A percentile compares a stretch with the other conserved stretches of the same genome.
Conservation (phyloP, 352 stramenopile species). For the Globisporangium irregulare region DNA sequence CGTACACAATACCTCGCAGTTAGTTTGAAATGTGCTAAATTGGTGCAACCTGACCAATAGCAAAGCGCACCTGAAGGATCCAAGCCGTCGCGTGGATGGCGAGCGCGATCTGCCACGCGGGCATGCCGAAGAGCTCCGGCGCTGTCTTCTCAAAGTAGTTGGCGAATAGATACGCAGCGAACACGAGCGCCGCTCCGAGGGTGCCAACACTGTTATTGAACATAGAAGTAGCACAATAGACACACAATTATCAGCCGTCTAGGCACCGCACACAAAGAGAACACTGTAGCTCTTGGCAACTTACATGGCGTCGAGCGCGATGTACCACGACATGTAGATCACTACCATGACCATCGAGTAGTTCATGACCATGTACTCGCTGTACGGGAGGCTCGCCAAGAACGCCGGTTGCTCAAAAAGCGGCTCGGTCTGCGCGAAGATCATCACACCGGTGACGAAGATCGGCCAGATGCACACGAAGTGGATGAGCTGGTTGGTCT, state of each 20-base stretch:
- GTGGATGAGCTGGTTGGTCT: conserved; percentile 60
- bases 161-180: conserved; percentile 29
- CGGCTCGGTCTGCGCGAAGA: conserved; percentile 33
- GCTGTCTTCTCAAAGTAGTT: conserved; percentile 27
- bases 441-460: conserved; percentile 41
- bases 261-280: too few relatives aligned
- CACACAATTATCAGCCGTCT: too few relatives aligned
- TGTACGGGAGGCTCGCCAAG: conserved; percentile 20
- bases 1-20: neutral
- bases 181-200: conserved; percentile 31
- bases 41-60: too few relatives aligned
- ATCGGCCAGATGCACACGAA: conserved; percentile 66
- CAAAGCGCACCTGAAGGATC: conserved; percentile 36
- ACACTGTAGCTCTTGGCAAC: conserved; percentile 1
- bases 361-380: conserved; percentile 46
- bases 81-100: conserved; percentile 37
- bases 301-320: conserved; percentile 35
- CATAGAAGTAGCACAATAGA: too few relatives aligned
- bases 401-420: conserved; percentile 23
- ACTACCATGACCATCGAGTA: conserved; percentile 23
- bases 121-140: conserved; percentile 21
- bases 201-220: conserved; percentile 21
- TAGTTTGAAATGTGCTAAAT: too few relatives aligned
- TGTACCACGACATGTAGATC: conserved; percentile 58
- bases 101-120: conserved; percentile 37